phyloP scores from a whole-genome alignment of 2,329 filamentous ascomycete species.

The Apiospora hydei region DNA sequence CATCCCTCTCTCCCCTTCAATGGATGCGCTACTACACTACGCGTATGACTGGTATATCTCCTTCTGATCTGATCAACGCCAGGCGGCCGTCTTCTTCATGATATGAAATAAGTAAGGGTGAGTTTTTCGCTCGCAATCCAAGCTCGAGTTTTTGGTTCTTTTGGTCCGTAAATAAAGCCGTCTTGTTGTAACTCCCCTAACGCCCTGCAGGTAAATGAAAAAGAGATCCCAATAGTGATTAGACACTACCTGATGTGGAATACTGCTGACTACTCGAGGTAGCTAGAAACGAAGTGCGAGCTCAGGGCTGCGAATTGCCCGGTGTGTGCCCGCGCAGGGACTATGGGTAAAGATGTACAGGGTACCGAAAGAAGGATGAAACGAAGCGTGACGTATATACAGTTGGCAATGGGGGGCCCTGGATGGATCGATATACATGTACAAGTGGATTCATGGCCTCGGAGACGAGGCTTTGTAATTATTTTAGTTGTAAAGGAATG shows the following conservation, averaged over 20 bases:
- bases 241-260: not conserved
- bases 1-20: not conserved
- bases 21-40: not conserved
- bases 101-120: not conserved
- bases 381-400: slow-evolving; percentile 1
- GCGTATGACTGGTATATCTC: not conserved
- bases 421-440: not conserved
- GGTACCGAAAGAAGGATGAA: not conserved
- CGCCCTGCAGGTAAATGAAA: not conserved
- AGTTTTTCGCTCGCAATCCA: not conserved
- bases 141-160: not conserved
- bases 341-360: not conserved
- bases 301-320: not conserved
- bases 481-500: not conserved
- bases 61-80: not conserved
- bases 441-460: not conserved
- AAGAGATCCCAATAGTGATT: not conserved
- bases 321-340: not conserved
- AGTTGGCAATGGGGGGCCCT: not conserved
- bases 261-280: not conserved
- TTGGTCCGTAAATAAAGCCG: not conserved
- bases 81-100: not conserved
- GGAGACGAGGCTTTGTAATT: not conserved
- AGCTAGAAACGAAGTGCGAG: not conserved
- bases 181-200: not conserved